Evolutionary conservation across 176 grass and related monocot species (phyloP), one percentile per base, ranked within the genome.

Genomic region (Neostapfia colusana): DNA sequence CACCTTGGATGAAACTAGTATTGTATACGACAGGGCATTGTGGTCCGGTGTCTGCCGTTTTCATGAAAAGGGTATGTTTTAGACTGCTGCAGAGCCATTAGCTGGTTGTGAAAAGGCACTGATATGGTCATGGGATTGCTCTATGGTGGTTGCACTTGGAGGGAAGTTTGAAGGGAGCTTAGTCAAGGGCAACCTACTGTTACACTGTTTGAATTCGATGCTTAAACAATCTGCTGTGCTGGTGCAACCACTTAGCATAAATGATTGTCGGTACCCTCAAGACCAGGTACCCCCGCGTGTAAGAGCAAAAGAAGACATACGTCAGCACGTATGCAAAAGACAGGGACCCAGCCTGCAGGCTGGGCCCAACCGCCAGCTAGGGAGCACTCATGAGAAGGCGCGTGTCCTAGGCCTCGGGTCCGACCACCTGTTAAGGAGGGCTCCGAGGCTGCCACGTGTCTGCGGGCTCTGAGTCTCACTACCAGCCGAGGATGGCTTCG

Each of bases 1-100:
- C 95, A 75, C 89, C 95, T 84, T 98, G 95, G 95, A 90, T 98
- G 95, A 98, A 98, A 58, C 80, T 98, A 67, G 89, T 92, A 46
- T 80, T 98, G 82, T 98, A 98, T 82, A 92, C 80, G 37, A 65
- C 85, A 6, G 82, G 89, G 57, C 55, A 75, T 72, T 95, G 82
- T 78, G 95, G 95, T 86, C 95, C 95, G 25, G 36, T 98, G 21
- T 95, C 95, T 84, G 73, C 89, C 81, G 80, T 98, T 80, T 88
- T 98, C 26, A 94, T 90, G 91, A 95, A 91, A 91, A 91, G 91
- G 51, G 89, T 94, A 58, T 85, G 84, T 38, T 85, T 94, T 66
- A 81, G 95, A 77, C 63, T 93, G 80, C 87, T 98, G 62, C 95
- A 67, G 85, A 90, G 73, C 95, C 95, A 44, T 93, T 98, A 78